Percentiles rank a stretch among this genome's conserved stretches.
phyloP scores from a whole-genome alignment of 2,329 filamentous ascomycete species.

The Akanthomyces uredinophilus region DNA sequence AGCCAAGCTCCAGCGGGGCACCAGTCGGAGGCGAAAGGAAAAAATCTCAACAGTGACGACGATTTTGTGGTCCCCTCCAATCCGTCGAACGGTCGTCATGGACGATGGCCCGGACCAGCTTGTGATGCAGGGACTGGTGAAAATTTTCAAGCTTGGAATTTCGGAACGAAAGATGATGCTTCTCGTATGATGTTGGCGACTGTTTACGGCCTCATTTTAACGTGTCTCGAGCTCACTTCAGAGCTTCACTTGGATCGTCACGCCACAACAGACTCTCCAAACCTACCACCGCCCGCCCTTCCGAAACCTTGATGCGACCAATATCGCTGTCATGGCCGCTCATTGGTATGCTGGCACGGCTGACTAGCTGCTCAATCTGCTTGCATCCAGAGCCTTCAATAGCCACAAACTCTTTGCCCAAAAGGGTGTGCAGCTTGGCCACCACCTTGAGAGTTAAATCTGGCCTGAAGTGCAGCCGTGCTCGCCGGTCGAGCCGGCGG shows the following conservation, averaged over 20 bases:
- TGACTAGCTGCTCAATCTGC: background rate
- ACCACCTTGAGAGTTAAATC: background rate
- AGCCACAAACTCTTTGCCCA: background rate
- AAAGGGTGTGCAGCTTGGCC: background rate
- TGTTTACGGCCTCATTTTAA: background rate
- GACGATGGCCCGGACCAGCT: background rate
- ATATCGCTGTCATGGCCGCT: background rate
- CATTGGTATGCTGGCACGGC: background rate
- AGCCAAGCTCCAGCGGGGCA: background rate
- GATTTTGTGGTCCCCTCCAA: conserved; percentile 7
- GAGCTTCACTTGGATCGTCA: background rate
- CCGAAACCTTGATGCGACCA: conserved; percentile 6
- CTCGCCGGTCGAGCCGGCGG: background rate
- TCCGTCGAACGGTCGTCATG: conserved; percentile 8
- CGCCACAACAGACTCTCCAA: background rate
- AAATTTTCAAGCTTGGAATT: background rate
- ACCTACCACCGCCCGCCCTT: background rate
- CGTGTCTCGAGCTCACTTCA: background rate
- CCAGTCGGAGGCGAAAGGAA: background rate
- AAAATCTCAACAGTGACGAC: conserved; percentile 2
- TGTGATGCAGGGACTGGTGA: background rate
- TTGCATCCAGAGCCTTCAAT: background rate
- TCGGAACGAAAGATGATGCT: background rate
- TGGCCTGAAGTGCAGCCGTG: background rate
- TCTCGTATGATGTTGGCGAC: background rate